Percentiles rank a stretch among this genome's conserved stretches.
Evolutionary conservation across 2,329 filamentous ascomycete species (phyloP).

Genomic region (Colletotrichum theobromicola): DNA sequence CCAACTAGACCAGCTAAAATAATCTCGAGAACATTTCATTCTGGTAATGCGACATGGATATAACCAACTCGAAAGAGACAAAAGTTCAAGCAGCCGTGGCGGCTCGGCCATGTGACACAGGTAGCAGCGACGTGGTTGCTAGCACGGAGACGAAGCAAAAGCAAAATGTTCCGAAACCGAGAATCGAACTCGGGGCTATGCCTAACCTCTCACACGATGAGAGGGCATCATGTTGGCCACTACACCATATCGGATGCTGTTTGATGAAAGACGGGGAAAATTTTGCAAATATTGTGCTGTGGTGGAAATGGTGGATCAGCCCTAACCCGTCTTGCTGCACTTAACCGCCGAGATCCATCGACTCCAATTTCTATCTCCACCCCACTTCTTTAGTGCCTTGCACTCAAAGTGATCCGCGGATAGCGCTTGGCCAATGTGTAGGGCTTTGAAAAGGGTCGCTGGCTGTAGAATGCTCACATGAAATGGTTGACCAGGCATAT

Average conservation of each 20-base stretch:
- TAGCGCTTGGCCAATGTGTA: not conserved
- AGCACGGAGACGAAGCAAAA: not conserved
- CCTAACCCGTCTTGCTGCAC: not conserved
- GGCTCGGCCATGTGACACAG: not conserved
- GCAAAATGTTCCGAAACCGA: not conserved
- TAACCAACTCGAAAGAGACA: not conserved
- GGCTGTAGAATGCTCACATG: not conserved
- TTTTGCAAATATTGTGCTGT: not conserved
- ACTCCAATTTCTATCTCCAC: not conserved
- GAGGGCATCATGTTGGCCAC: not conserved
- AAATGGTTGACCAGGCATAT: no score
- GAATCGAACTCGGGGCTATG: constrained; percentile 3
- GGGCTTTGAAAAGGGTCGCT: not conserved
- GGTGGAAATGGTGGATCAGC: not conserved
- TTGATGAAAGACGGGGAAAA: rapidly evolving
- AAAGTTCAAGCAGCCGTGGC: not conserved
- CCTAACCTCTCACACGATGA: not conserved
- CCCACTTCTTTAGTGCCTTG: not conserved
- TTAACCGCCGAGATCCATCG: not conserved
- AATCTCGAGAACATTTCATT: not conserved
- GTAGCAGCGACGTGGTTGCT: not conserved
- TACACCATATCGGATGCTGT: not conserved
- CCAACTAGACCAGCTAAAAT: not conserved
- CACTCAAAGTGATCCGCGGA: not conserved
- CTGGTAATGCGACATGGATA: no score